phyloP scores from a whole-genome alignment of 2,329 filamentous ascomycete species.

The Stachybotrys chartarum region DNA sequence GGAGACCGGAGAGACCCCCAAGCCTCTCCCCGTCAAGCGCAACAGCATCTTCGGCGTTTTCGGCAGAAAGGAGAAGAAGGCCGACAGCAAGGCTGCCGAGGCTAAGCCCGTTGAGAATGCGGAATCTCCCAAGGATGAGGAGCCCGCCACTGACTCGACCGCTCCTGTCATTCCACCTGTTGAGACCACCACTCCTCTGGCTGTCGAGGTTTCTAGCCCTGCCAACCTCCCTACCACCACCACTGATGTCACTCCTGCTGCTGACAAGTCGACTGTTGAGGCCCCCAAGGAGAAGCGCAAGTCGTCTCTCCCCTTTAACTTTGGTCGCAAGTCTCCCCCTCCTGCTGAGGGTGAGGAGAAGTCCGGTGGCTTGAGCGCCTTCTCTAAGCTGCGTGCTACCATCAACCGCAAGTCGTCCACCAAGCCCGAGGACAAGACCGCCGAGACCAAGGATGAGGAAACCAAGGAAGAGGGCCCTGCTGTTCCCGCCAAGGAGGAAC shows the following conservation, averaged over 20 bases:
- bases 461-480: slow-evolving; percentile 24
- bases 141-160: slow-evolving; percentile 29
- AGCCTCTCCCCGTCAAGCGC: slow-evolving; percentile 38
- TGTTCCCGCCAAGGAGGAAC: slow-evolving; percentile 12
- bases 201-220: slow-evolving; percentile 44
- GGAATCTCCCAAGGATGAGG: slow-evolving; percentile 36
- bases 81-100: slow-evolving; percentile 25
- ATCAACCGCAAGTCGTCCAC: slow-evolving; percentile 40
- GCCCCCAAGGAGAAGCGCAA: slow-evolving; percentile 74
- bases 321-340: slow-evolving; percentile 57
- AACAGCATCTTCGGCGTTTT: slow-evolving; percentile 51
- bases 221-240: slow-evolving; percentile 40
- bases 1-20: slow-evolving; percentile 32
- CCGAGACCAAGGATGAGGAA: slow-evolving; percentile 25
- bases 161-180: slow-evolving; percentile 54
- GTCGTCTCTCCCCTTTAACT: slow-evolving; percentile 69
- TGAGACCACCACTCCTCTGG: slow-evolving; percentile 48
- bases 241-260: slow-evolving; percentile 32
- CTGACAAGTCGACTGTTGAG: slow-evolving; percentile 51
- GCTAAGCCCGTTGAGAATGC: slow-evolving; percentile 32
- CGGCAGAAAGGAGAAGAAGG: slow-evolving; percentile 54
- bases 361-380: slow-evolving; percentile 41
- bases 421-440: slow-evolving; percentile 35
- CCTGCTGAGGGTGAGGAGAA: slow-evolving; percentile 58
- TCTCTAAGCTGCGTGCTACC: slow-evolving; percentile 54